These are phyloP conservation scores for Thraustotheca clavata DNA, from an alignment of 352 stramenopile genomes.

Conservation along the genomic window DNA sequence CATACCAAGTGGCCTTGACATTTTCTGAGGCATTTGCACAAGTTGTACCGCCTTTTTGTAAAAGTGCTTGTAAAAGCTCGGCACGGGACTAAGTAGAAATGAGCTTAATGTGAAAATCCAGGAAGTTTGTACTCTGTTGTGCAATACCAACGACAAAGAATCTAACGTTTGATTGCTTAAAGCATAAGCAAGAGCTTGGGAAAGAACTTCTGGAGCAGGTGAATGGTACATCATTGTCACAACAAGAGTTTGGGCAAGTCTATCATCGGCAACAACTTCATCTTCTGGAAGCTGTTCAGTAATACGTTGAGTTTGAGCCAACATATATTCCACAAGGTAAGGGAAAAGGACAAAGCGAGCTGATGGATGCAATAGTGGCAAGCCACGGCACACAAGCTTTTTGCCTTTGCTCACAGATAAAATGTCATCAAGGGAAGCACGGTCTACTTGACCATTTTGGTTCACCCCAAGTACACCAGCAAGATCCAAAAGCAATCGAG, in stretches of 20 bases:
- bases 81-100: background rate
- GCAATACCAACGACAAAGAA: conserved; percentile 55
- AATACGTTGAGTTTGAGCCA: conserved; percentile 36
- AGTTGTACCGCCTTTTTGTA: conserved; percentile 53
- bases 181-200: conserved; percentile 48
- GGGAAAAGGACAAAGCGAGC: conserved; percentile 70
- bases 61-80: conserved; percentile 59
- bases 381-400: conserved; percentile 59
- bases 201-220: conserved; percentile 50
- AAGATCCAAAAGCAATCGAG: conserved; percentile 57
- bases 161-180: conserved; percentile 47
- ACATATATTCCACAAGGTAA: conserved; percentile 49
- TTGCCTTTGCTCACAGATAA: conserved; percentile 58
- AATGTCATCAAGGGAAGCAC: conserved; percentile 46
- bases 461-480: conserved; percentile 38
- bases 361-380: conserved; percentile 69
- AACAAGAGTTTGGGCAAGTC: conserved; percentile 69
- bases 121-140: conserved; percentile 52
- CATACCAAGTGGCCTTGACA: conserved; percentile 55
- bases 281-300: conserved; percentile 26
- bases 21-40: conserved; percentile 40
- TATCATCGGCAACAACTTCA: conserved; percentile 29
- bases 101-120: background rate
- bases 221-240: conserved; percentile 71
- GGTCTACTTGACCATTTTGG: conserved; percentile 37